Evolutionary conservation across 2,329 filamentous ascomycete species (phyloP), one percentile per base, ranked within the genome.

Genomic region (Ophiostoma sp.): DNA sequence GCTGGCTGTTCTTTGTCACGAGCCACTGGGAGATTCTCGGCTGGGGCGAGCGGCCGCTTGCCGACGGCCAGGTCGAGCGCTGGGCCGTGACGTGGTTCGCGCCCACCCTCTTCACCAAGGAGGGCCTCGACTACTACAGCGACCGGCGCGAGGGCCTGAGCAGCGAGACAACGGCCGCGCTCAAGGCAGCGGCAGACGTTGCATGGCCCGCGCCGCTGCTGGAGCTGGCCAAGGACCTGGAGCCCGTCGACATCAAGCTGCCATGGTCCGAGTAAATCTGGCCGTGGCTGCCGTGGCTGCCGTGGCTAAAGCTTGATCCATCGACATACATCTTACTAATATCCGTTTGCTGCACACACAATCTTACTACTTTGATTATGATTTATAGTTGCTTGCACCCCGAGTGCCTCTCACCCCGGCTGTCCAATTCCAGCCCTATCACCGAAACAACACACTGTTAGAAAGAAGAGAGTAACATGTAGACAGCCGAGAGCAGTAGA

Each of bases 71-170:
- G 40, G 66, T 47, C 9, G 84, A 87, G 77, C 82, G 83, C 73
- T 96, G 91, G 90, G 87, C 85, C 1, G 90, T 96, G 14, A 96
- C 91, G 4, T 94, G 89, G 83, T 96, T 96, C 77, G 88, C 89
- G 71, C 88, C 90, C 74, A 96, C 91, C 38, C 73, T 93, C 62
- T 96, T 96, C 73, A 95, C 92, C 6, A 89, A 89, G 71, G 90
- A 92, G 68, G 92, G 92, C 0, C 74, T 96, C 42, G 92, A 96
- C 78, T 78, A 96, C 9, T 95, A 94, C 77, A 87, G 86, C 63
- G 83, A 89, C 73, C 81, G 83, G 16, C 82, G 78, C 66, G 84
- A 83, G 71, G 89, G 90, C 0, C 72, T 92, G 71, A 83, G 81
- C 67, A 79, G 83, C 68, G 83, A 80, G 75, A 85, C 87, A 67